Evolutionary conservation across 768 basidiomycete genomes (phyloP).

Genomic region (Lepiota brunneoincarnata): DNA sequence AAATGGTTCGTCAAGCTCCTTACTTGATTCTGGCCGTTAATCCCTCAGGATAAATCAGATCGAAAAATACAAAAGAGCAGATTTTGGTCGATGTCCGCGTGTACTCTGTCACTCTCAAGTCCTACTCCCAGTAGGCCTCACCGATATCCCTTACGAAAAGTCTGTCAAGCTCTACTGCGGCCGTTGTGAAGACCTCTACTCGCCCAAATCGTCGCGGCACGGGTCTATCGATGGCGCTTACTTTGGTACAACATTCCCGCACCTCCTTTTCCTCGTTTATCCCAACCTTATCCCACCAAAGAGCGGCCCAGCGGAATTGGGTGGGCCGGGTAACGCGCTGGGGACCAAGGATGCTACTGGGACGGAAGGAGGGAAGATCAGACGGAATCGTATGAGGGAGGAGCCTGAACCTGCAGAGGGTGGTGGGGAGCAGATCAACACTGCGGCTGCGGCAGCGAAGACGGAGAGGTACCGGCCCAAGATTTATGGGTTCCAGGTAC

Average conservation of each 20-base stretch:
- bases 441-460: conserved; percentile 80
- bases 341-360: conserved; percentile 4
- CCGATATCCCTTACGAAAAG: conserved; percentile 97
- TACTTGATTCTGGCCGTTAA: background rate
- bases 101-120: conserved; percentile 94
- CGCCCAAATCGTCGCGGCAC: conserved; percentile 94
- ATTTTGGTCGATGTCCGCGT: conserved; percentile 97
- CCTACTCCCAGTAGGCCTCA: conserved; percentile 94
- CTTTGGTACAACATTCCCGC: conserved; percentile 97
- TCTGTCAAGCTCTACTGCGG: conserved; percentile 99
- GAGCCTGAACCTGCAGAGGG: conserved; percentile 57
- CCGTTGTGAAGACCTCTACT: conserved; percentile 97
- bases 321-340: conserved; percentile 9
- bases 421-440: conserved; percentile 69
- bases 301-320: conserved; percentile 41
- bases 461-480: conserved; percentile 90
- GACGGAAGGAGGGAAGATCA: conserved; percentile 19
- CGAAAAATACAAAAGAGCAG: conserved; percentile 97
- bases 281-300: conserved; percentile 90
- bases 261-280: conserved; percentile 96
- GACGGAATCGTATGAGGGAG: conserved; percentile 40
- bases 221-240: conserved; percentile 98
- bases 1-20: conserved; percentile 67
- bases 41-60: conserved; percentile 56
- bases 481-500: conserved; percentile 96